Conservation (phyloP, 2,329 filamentous ascomycete species). For the Emydomyces testavorans region DNA sequence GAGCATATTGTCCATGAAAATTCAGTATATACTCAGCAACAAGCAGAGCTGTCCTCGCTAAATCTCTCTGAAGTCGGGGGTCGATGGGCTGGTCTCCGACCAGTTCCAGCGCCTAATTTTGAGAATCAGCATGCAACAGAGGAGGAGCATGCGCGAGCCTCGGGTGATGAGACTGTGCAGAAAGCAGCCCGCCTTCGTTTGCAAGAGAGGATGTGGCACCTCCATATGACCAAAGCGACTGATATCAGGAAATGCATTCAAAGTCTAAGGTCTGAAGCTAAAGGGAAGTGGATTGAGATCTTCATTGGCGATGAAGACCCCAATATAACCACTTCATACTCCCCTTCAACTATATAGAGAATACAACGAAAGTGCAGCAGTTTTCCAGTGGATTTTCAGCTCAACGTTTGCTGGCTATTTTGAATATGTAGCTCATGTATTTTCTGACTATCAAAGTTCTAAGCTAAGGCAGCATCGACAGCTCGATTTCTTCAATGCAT, state of each 20-base stretch:
- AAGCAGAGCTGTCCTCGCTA: not conserved
- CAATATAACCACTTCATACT: no score
- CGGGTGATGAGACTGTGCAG: not conserved
- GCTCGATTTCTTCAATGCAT: no score
- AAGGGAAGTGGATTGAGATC: slow-evolving; percentile 11
- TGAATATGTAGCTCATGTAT: no score
- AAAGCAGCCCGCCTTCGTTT: not conserved
- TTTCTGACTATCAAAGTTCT: no score
- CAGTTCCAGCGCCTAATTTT: not conserved
- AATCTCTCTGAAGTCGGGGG: not conserved
- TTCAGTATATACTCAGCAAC: not conserved
- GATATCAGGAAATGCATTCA: slow-evolving; percentile 1
- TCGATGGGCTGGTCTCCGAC: not conserved
- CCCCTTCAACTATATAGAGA: no score
- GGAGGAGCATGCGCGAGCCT: slow-evolving; percentile 19
- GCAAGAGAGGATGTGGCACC: not conserved
- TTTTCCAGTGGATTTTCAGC: no score
- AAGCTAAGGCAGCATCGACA: no score
- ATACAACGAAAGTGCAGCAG: no score
- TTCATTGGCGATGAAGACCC: not conserved
- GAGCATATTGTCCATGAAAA: not conserved
- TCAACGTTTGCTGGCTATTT: no score
- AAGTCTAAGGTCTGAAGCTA: slow-evolving; percentile 1
- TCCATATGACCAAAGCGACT: not conserved
- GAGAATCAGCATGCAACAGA: not conserved